Evolutionary conservation across 2,329 filamentous ascomycete species (phyloP).

Genomic region (Pyricularia pennisetigena): DNA sequence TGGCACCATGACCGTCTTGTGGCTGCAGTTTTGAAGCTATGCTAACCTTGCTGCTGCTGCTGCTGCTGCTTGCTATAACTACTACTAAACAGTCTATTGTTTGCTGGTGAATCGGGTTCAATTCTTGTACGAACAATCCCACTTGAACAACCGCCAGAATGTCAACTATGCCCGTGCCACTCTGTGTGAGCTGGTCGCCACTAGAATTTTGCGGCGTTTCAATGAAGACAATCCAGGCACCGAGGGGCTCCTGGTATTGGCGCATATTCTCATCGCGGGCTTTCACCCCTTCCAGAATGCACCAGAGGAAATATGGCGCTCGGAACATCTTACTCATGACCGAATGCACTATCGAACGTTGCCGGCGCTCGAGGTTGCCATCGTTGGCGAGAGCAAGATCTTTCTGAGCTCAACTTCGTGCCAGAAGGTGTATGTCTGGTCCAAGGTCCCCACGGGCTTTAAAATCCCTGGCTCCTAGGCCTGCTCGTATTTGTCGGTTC

Average conservation of each 20-base stretch:
- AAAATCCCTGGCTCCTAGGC: not conserved
- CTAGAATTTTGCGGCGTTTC: constrained; percentile 66
- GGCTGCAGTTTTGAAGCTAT: constrained; percentile 5
- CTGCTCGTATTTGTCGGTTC: not conserved
- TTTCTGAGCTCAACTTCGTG: constrained; percentile 57
- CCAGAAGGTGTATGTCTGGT: constrained; percentile 40
- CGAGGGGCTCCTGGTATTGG: constrained; percentile 60
- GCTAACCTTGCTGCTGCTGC: not conserved
- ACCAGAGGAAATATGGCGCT: constrained; percentile 52
- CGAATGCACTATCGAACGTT: constrained; percentile 49
- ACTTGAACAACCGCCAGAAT: constrained; percentile 68
- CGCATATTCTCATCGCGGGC: constrained; percentile 71
- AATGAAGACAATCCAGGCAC: constrained; percentile 67
- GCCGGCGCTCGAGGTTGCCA: constrained; percentile 63
- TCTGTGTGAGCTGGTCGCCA: constrained; percentile 72
- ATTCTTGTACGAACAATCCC: constrained; percentile 68
- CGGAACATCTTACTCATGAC: constrained; percentile 39
- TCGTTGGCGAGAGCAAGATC: constrained; percentile 60
- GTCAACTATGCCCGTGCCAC: constrained; percentile 70
- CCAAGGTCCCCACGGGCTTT: not conserved
- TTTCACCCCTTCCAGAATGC: constrained; percentile 83
- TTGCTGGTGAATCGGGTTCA: constrained; percentile 73
- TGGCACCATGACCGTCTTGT: constrained; percentile 5
- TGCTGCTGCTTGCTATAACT: not conserved
- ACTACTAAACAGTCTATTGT: constrained; percentile 54